Conservation (phyloP, 768 basidiomycete genomes). For the Boletellus ananas region DNA sequence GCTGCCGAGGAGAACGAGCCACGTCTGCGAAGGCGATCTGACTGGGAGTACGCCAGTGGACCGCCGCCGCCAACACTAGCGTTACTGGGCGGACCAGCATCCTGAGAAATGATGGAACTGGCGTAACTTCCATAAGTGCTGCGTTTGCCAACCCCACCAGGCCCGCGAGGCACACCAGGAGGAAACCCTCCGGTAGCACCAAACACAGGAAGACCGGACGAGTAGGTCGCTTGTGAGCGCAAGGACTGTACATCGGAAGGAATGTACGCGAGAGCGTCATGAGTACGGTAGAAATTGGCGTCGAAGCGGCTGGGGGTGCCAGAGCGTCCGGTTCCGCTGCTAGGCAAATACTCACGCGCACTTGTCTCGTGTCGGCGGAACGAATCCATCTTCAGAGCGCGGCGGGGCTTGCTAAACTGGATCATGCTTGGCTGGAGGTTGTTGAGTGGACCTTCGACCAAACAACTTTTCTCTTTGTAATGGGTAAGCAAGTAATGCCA, state of each 20-base stretch:
- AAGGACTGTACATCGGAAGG: constrained; percentile 95
- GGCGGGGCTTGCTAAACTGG: constrained; percentile 96
- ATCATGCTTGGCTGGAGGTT: constrained; percentile 99
- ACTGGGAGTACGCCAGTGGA: constrained; percentile 83
- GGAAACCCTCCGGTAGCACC: constrained; percentile 67
- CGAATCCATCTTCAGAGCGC: constrained; percentile 88
- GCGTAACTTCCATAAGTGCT: constrained; percentile 79
- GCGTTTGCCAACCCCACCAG: constrained; percentile 62
- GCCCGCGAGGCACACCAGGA: constrained; percentile 57
- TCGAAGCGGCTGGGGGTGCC: constrained; percentile 96
- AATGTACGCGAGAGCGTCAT: constrained; percentile 91
- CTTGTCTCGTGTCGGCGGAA: constrained; percentile 91
- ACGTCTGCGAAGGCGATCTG: constrained; percentile 78
- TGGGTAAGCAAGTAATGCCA: constrained; percentile 99
- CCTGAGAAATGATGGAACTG: constrained; percentile 91
- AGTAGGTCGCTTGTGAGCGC: constrained; percentile 94
- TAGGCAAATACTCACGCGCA: constrained; percentile 71
- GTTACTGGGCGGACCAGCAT: constrained; percentile 60
- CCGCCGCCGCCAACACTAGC: constrained; percentile 58
- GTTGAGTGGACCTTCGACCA: constrained; percentile 95
- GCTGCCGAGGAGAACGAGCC: constrained; percentile 74
- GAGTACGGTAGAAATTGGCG: constrained; percentile 90
- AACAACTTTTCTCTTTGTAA: constrained; percentile 91
- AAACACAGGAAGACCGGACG: constrained; percentile 88
- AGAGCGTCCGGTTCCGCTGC: constrained; percentile 49